A percentile compares a stretch with the other conserved stretches of the same genome.
Evolutionary conservation across 2,329 filamentous ascomycete species (phyloP).

Genomic region (Sarocladium kiliense): DNA sequence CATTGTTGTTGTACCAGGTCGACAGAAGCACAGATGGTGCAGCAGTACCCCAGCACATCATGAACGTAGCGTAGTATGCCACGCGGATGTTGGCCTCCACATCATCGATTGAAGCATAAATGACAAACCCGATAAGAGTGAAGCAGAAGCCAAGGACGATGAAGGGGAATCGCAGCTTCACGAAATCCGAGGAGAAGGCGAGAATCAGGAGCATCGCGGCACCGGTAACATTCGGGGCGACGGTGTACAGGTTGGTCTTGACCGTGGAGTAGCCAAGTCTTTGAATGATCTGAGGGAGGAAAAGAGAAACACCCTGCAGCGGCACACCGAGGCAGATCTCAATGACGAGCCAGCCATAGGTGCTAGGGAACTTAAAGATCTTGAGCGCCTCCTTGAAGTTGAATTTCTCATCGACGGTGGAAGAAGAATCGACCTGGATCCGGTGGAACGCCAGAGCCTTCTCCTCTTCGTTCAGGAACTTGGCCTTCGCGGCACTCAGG

Average conservation of each 20-base stretch:
- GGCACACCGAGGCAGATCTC: constrained; percentile 57
- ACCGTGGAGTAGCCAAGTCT: constrained; percentile 40
- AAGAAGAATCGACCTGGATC: constrained; percentile 71
- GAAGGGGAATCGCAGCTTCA: constrained; percentile 66
- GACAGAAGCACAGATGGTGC: constrained; percentile 66
- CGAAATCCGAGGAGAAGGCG: constrained; percentile 64
- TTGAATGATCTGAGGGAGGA: constrained; percentile 50
- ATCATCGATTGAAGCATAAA: constrained; percentile 66
- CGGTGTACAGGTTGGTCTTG: constrained; percentile 73
- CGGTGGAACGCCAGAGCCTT: constrained; percentile 64
- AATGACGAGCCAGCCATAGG: constrained; percentile 45
- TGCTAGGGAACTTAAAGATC: constrained; percentile 45
- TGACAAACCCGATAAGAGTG: constrained; percentile 73
- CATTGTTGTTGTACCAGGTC: constrained; percentile 74
- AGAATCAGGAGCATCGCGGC: constrained; percentile 67
- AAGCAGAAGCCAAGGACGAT: constrained; percentile 69
- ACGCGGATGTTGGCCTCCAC: constrained; percentile 56
- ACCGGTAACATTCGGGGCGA: constrained; percentile 72
- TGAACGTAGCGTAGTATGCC: constrained; percentile 72
- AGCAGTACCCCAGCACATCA: constrained; percentile 78
- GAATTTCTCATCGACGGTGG: constrained; percentile 50
- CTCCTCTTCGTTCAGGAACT: constrained; percentile 61
- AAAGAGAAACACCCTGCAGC: constrained; percentile 48
- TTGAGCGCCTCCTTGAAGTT: constrained; percentile 43
- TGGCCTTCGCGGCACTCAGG: constrained; percentile 55